Conservation (phyloP, 2,329 filamentous ascomycete species). For the Neofusicoccum parvum region DNA sequence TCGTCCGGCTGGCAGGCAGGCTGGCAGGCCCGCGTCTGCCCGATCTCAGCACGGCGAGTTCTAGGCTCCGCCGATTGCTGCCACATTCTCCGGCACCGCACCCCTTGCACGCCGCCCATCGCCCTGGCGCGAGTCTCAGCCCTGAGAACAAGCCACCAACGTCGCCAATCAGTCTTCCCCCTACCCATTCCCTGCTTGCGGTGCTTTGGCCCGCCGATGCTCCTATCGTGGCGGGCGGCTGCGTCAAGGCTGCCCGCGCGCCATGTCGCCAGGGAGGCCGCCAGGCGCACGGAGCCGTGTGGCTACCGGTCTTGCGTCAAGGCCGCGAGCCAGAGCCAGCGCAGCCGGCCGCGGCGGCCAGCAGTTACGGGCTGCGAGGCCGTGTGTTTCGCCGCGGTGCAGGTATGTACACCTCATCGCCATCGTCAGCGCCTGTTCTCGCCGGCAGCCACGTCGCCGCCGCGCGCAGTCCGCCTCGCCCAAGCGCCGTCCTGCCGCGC, state of each 20-base stretch:
- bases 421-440: too few species aligned
- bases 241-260: background rate
- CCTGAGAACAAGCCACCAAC: slow-evolving; percentile 1
- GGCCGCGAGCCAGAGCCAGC: background rate
- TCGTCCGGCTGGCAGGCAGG: too few species aligned
- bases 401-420: background rate
- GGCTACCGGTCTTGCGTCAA: background rate
- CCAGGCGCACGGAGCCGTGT: background rate
- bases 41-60: background rate
- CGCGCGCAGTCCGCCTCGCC: too few species aligned
- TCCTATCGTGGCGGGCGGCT: background rate
- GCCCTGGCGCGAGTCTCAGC: background rate
- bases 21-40: background rate
- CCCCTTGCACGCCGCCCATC: background rate
- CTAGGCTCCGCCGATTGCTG: slow-evolving; percentile 1
- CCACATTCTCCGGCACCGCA: too few species aligned
- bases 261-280: background rate
- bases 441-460: too few species aligned
- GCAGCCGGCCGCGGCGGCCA: background rate
- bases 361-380: background rate
- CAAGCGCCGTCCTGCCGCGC: too few species aligned
- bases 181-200: background rate
- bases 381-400: background rate
- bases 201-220: background rate
- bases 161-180: background rate